Evolutionary conservation across 2,329 filamentous ascomycete genomes (phyloP).

Genomic region (Fusarium clavum): DNA sequence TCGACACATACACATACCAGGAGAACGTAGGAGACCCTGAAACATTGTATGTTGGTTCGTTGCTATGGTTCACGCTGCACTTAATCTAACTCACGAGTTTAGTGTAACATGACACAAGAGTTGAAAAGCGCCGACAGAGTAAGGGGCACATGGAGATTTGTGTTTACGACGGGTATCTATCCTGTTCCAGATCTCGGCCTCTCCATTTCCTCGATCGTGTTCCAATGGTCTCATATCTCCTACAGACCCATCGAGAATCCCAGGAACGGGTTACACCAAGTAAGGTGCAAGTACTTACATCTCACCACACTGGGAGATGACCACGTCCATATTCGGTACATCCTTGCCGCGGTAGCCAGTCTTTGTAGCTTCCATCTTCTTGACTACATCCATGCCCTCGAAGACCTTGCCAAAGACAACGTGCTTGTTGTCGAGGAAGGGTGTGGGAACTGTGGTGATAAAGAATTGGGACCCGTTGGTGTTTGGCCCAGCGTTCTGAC

Average conservation of each 20-base stretch:
- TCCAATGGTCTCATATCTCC: neutral
- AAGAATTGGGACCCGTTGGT: slow-evolving; percentile 98
- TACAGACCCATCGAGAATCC: neutral
- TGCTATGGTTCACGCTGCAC: neutral
- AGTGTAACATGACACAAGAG: slow-evolving; percentile 28
- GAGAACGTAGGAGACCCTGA: neutral
- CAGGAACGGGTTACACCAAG: neutral
- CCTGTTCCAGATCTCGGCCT: slow-evolving; percentile 25
- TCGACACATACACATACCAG: neutral
- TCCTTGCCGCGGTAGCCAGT: slow-evolving; percentile 80
- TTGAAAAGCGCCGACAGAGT: slow-evolving; percentile 36
- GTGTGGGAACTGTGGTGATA: slow-evolving; percentile 89
- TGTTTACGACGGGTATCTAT: slow-evolving; percentile 39
- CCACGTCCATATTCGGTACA: slow-evolving; percentile 85
- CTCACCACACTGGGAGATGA: slow-evolving; percentile 89
- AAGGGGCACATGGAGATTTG: slow-evolving; percentile 16
- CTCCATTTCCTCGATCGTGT: slow-evolving; percentile 8
- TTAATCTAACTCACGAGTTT: slow-evolving; percentile 4
- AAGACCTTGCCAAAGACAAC: slow-evolving; percentile 94
- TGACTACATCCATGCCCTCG: slow-evolving; percentile 89
- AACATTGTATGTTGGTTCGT: neutral
- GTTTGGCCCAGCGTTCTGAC: slow-evolving; percentile 87
- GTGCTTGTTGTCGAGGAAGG: slow-evolving; percentile 92
- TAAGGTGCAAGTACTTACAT: slow-evolving; percentile 68
- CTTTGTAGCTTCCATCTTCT: slow-evolving; percentile 91